Evolutionary conservation across 345 rosid genomes (phyloP).

Genomic region (Rhizophora apiculata): DNA sequence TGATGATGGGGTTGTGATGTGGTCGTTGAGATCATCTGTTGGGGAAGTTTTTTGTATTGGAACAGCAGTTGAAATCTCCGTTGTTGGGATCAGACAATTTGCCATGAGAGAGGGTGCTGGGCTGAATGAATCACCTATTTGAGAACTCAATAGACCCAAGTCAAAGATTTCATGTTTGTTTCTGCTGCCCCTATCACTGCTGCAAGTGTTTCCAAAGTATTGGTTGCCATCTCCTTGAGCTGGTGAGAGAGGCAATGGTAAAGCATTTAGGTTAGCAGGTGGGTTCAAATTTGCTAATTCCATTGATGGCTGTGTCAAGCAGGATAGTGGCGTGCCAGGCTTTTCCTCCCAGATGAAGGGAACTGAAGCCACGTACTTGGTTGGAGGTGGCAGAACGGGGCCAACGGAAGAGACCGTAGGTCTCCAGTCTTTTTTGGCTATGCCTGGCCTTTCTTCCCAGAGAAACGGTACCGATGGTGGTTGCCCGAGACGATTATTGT

Average conservation of each 20-base stretch:
- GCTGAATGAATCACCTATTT: constrained; percentile 51
- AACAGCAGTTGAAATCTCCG: constrained; percentile 34
- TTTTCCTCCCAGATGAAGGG: constrained; percentile 83
- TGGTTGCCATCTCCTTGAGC: constrained; percentile 12
- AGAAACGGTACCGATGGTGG: constrained; percentile 78
- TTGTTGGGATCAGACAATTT: constrained; percentile 38
- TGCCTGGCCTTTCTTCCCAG: constrained; percentile 84
- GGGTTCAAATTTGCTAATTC: constrained; percentile 17
- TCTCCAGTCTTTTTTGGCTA: constrained; percentile 69
- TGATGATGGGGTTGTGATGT: constrained; percentile 37
- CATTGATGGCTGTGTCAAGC: constrained; percentile 24
- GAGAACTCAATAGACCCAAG: constrained; percentile 36
- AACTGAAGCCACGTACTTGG: constrained; percentile 60
- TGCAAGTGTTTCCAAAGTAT: not conserved
- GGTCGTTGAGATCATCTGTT: constrained; percentile 23
- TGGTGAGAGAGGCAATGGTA: constrained; percentile 39
- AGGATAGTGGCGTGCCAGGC: constrained; percentile 57
- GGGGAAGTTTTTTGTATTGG: constrained; percentile 32
- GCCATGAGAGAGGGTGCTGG: constrained; percentile 50
- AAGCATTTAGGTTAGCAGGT: constrained; percentile 14
- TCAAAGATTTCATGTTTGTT: constrained; percentile 13
- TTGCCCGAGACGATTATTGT: constrained; percentile 44
- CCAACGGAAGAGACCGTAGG: constrained; percentile 34
- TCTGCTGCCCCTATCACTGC: constrained; percentile 14
- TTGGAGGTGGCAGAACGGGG: constrained; percentile 37